A percentile compares a stretch with the other conserved stretches of the same genome.
These are phyloP conservation scores for Fusarium tupiense DNA, from an alignment of 2,329 filamentous ascomycete genomes.

Conservation along the genomic window DNA sequence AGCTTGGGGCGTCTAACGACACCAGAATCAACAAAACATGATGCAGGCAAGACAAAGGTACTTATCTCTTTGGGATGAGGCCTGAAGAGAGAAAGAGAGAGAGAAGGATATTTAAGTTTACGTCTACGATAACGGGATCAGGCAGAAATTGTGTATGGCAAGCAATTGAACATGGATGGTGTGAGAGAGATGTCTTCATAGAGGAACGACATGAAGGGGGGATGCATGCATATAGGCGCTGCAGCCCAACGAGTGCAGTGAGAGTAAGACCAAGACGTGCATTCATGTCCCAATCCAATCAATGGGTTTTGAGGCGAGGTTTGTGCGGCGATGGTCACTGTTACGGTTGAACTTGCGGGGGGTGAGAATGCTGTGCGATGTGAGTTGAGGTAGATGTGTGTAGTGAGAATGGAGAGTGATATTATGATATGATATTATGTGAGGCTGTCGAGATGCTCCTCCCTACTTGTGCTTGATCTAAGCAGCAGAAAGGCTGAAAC, in stretches of 20 bases:
- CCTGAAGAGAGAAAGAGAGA: background rate
- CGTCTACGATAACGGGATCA: background rate
- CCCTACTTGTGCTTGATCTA: background rate
- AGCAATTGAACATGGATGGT: slow-evolving; percentile 27
- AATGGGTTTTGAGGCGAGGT: slow-evolving; percentile 31
- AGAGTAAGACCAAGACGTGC: slow-evolving; percentile 14
- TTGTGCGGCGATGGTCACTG: background rate
- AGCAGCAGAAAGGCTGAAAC: background rate
- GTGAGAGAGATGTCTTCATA: slow-evolving; percentile 18
- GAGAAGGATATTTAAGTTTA: slow-evolving; percentile 36
- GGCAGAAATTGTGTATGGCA: slow-evolving; percentile 13
- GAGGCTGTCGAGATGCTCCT: background rate
- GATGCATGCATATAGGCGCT: slow-evolving; percentile 40
- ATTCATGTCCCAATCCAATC: slow-evolving; percentile 41
- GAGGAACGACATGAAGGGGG: slow-evolving; percentile 25
- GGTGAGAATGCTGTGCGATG: slow-evolving; percentile 35
- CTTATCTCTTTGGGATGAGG: slow-evolving; percentile 16
- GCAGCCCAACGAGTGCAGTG: slow-evolving; percentile 29
- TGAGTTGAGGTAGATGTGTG: background rate
- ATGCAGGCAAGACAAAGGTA: slow-evolving; percentile 4
- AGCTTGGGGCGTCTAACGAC: slow-evolving; percentile 23
- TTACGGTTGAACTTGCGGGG: slow-evolving; percentile 19
- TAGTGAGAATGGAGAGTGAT: background rate
- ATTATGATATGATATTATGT: background rate
- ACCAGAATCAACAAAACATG: slow-evolving; percentile 13